These are phyloP conservation scores for Umbelopsis isabellina DNA, from an alignment of 192 early-diverging fungal species.

Conservation along the genomic window DNA sequence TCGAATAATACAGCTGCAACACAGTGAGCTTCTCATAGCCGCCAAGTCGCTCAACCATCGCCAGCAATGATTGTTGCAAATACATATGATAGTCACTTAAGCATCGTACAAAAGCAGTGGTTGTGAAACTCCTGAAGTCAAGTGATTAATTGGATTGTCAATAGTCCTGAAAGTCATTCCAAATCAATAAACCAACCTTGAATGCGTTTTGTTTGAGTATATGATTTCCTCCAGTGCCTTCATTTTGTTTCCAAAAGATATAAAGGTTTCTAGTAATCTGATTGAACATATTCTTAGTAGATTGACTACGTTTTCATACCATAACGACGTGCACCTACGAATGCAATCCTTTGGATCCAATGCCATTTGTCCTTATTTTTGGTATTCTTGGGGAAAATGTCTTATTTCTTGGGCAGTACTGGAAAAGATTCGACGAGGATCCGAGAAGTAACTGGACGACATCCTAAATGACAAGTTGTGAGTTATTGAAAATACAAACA, in stretches of 20 bases:
- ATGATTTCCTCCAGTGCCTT: background rate
- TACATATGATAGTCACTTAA: slow-evolving; percentile 1
- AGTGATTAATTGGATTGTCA: background rate
- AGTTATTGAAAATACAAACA: background rate
- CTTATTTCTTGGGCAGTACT: background rate
- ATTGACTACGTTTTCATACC: background rate
- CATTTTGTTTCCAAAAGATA: slow-evolving; percentile 5
- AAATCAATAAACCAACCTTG: background rate
- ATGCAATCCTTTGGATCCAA: background rate
- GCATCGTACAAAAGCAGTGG: background rate
- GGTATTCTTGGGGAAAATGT: background rate
- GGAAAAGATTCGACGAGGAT: background rate
- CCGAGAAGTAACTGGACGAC: background rate
- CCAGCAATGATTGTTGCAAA: slow-evolving; percentile 20
- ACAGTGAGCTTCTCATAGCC: background rate
- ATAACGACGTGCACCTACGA: background rate
- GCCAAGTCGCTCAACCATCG: slow-evolving; percentile 1
- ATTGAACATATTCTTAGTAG: background rate
- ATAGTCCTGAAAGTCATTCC: background rate
- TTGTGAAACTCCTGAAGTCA: background rate
- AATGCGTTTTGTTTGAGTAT: background rate
- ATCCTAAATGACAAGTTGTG: background rate
- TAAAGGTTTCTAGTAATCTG: background rate
- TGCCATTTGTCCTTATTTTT: background rate
- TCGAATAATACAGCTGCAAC: background rate